Conservation (phyloP, 352 stramenopile genomes). For the Lagenidium sp. region DNA sequence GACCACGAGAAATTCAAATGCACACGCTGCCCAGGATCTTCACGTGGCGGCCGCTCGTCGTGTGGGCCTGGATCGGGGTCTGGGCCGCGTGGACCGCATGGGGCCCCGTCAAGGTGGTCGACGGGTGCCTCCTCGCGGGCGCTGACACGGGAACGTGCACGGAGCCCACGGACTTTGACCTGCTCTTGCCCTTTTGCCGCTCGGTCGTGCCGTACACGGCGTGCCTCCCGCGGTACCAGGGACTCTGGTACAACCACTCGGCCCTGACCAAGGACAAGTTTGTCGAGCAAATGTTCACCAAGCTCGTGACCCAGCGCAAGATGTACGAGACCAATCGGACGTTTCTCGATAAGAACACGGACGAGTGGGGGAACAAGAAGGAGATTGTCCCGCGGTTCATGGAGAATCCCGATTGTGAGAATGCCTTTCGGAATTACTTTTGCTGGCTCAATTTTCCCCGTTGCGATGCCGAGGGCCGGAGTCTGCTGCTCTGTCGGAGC, state of each 20-base stretch:
- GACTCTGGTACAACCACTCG: constrained; percentile 71
- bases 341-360: constrained; percentile 39
- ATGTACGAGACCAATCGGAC: constrained; percentile 54
- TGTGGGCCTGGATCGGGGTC: neutral
- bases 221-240: constrained; percentile 63
- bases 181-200: constrained; percentile 66
- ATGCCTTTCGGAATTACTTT: constrained; percentile 87
- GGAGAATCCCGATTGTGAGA: constrained; percentile 83
- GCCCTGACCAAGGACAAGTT: constrained; percentile 66
- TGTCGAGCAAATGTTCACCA: constrained; percentile 53
- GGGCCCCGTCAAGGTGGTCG: too few species aligned
- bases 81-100: neutral
- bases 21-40: neutral
- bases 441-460: constrained; percentile 91
- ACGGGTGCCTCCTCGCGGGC: constrained; percentile 31
- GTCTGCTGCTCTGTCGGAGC: constrained; percentile 78
- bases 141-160: constrained; percentile 56
- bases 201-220: constrained; percentile 61
- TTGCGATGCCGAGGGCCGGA: constrained; percentile 77
- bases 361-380: constrained; percentile 55
- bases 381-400: constrained; percentile 70
- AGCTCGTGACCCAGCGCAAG: constrained; percentile 47
- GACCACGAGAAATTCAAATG: neutral
- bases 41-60: neutral
- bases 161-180: constrained; percentile 46